These are phyloP conservation scores for Boletus huronensis DNA, from an alignment of 768 basidiomycete genomes.

Conservation along the genomic window DNA sequence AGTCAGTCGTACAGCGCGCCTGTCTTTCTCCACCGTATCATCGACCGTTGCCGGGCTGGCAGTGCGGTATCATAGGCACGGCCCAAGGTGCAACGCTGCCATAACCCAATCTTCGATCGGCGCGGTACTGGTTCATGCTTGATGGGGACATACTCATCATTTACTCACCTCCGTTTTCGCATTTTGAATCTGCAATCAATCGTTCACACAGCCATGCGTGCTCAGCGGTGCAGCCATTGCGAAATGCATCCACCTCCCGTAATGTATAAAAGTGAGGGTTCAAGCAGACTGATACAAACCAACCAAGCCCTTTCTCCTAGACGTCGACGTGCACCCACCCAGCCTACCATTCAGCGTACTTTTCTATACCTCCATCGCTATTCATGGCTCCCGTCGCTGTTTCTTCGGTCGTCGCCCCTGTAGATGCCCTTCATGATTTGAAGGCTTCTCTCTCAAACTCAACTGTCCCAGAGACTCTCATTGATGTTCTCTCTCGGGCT, in stretches of 20 bases:
- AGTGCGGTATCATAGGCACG: slow-evolving; percentile 3
- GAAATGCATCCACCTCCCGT: not conserved
- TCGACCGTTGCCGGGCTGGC: not conserved
- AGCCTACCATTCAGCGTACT: not conserved
- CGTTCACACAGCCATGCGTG: not conserved
- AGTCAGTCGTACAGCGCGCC: not conserved
- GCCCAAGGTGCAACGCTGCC: not conserved
- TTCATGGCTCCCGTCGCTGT: slow-evolving; percentile 17
- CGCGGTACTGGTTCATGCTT: not conserved
- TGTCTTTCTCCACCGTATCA: slow-evolving; percentile 5
- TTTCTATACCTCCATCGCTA: not conserved
- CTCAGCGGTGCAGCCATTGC: not conserved
- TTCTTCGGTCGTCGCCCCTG: slow-evolving; percentile 4
- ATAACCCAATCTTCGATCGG: slow-evolving; percentile 9
- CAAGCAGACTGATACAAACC: slow-evolving; percentile 2
- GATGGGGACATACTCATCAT: slow-evolving; percentile 3
- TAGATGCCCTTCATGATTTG: slow-evolving; percentile 6
- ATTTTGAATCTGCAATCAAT: not conserved
- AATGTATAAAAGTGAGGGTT: slow-evolving; percentile 20
- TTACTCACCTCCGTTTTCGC: not conserved
- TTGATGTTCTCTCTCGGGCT: slow-evolving; percentile 23
- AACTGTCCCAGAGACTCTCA: slow-evolving; percentile 15
- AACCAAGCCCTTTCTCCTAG: not conserved
- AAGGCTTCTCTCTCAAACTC: slow-evolving; percentile 13
- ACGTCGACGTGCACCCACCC: not conserved